Base-by-base conservation (phyloP, 2,329 filamentous ascomycete species). In the Alternaria sp. region DNA sequence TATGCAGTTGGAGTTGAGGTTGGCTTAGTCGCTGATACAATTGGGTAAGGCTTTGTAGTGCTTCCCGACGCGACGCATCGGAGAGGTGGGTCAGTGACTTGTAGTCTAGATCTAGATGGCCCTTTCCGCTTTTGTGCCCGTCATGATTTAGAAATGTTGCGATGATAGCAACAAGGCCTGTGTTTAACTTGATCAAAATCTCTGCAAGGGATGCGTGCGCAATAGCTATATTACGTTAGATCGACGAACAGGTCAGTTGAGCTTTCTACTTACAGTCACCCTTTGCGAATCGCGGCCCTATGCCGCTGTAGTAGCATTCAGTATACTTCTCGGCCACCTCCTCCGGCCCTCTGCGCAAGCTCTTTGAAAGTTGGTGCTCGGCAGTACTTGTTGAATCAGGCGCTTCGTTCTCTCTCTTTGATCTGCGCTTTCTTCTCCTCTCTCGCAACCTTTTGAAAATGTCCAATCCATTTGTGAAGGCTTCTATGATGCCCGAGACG, bases 151-250 rank as follows among this genome's bases (percentile, higher is more conserved):
- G 63, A 54, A 82, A 82, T 3, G 78, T 68, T 21, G 79, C 72
- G 51, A 82, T 81, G 63, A 83, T 81, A 55, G 70, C 67, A 7
- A 82, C 79, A 5, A 83, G 76, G 37, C 81, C 80, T 17, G 79
- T 80, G 60, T 83, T 82, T 28, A 82, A 69, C 60, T 75, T 80
- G 56, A 82, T 74, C 24, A 82, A 63, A 17, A 80, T 79, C 59
- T 79, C 79, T 10, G 79, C 78, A 21, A 82, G 79, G n/a, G 76
- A 78, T 3, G 77, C 77, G 57, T 81, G 80, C 14, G 80, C 80
- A 53, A 79, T 78, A 44, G 77, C 80, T 82, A 56, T 51, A 9
- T 13, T 26, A 17, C 3, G 42, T 51, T 29, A 56, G 49, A 10
- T 36, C 58, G 29, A 54, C 42, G 26, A 33, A 44, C 26, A 31